Base-by-base conservation (phyloP, 352 stramenopile species). In the Pythium diclinum region DNA sequence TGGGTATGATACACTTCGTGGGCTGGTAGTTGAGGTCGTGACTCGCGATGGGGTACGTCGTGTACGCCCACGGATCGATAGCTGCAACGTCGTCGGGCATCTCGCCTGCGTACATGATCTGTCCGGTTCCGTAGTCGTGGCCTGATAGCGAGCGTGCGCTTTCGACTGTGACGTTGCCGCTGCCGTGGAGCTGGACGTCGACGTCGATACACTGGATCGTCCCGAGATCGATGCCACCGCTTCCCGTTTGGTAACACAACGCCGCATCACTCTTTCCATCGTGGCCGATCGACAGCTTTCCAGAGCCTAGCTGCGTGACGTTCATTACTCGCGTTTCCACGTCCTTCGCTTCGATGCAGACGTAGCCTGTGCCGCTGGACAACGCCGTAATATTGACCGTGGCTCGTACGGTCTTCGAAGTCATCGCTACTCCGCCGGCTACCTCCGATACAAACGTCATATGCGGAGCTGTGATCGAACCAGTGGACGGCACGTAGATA, bases 191-290 rank as follows among this genome's bases (percentile, higher is more conserved):
- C 34, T 64, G 44, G n/a, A 64, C 58, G 19, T 49, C 58, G 3
- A 33, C 38, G 47, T 64, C 58, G 34, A 64, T 64, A 25, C 58
- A 64, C 30, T 46, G 23, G 28, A 64, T 57, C 3, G 58, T 64
- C 4, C 58, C 58, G 5, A 64, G 46, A n/a, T 64, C 58, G 17
- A 64, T 48, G 13, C n/a, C 47, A 19, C 58, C 58, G 2, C 17
- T 5, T 10, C 33, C 48, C 7, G 5, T 57, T 13, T 57, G 44
- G 46, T 47, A 64, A 11, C 55, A 33, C 16, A 47, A 44, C 19
- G 58, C 33, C 2, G 33, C 58, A 30, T 64, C 46, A 28, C 58
- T 57, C 30, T 46, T 33, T 10, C 58, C 46, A 44, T 64, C 58
- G 23, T 64, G 58, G 58, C 58, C 48, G 19, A 64, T 19, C 16